Conservation (phyloP, 768 basidiomycete genomes). For the Gloeophyllum trabeum region DNA sequence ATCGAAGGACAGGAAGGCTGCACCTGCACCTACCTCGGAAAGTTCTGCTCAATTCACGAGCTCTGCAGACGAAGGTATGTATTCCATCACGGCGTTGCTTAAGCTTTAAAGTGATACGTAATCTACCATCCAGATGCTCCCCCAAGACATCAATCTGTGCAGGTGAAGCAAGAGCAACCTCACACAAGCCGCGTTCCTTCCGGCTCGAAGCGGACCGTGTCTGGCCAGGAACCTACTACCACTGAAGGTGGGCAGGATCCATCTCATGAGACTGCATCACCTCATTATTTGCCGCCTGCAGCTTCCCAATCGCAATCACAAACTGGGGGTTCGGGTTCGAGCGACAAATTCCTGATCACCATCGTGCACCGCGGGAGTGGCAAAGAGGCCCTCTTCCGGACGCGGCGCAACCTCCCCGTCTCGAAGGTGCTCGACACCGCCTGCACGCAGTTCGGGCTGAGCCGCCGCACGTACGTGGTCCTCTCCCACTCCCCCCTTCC, state of each 20-base stretch:
- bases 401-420: background rate
- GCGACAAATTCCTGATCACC: background rate
- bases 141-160: no score
- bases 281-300: background rate
- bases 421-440: background rate
- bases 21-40: no score
- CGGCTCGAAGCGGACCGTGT: background rate
- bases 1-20: no score
- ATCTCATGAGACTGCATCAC: background rate
- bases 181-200: no score
- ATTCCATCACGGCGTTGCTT: no score
- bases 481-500: background rate
- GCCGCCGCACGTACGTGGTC: background rate
- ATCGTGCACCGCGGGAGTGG: background rate
- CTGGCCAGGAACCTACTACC: background rate
- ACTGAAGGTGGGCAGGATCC: no score
- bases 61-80: no score
- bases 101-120: no score
- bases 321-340: background rate
- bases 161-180: no score
- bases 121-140: no score
- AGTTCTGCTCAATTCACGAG: no score
- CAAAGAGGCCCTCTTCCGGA: background rate
- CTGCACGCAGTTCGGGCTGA: background rate
- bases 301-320: background rate